phyloP scores from a whole-genome alignment of 78 protist species.

The Guillardia theta region DNA sequence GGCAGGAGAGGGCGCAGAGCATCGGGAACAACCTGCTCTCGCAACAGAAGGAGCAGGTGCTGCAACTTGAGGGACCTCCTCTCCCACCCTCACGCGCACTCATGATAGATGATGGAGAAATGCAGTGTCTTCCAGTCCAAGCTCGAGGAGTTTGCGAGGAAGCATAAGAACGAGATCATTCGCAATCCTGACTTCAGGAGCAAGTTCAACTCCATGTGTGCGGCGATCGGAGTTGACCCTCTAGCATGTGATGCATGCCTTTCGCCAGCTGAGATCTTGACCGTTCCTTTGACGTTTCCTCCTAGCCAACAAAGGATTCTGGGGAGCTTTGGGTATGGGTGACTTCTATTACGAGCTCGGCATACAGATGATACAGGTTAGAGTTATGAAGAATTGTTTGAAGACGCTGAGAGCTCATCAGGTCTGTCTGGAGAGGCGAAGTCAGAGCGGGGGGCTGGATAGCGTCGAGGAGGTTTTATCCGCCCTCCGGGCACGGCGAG shows the following conservation, averaged over 20 bases:
- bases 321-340: not conserved
- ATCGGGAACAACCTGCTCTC: not conserved
- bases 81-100: not conserved
- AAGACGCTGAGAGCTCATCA: too few species aligned
- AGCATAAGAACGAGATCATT: not conserved
- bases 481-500: not conserved
- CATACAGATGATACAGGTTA: not conserved
- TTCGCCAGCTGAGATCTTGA: not conserved
- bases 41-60: not conserved
- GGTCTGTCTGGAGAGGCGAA: not conserved
- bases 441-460: not conserved
- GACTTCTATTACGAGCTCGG: not conserved
- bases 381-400: too few species aligned
- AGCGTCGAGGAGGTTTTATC: not conserved
- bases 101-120: not conserved
- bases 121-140: not conserved
- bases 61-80: not conserved
- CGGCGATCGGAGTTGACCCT: not conserved
- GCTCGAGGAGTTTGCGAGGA: slow-evolving; percentile 17
- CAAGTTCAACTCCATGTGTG: not conserved
- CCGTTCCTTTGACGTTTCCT: not conserved
- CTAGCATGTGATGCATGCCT: not conserved
- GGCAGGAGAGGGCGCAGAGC: not conserved
- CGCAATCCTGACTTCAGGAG: not conserved
- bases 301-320: not conserved